Base-by-base conservation (phyloP, 495 filamentous ascomycete species). In the Podospora tetraspora region DNA sequence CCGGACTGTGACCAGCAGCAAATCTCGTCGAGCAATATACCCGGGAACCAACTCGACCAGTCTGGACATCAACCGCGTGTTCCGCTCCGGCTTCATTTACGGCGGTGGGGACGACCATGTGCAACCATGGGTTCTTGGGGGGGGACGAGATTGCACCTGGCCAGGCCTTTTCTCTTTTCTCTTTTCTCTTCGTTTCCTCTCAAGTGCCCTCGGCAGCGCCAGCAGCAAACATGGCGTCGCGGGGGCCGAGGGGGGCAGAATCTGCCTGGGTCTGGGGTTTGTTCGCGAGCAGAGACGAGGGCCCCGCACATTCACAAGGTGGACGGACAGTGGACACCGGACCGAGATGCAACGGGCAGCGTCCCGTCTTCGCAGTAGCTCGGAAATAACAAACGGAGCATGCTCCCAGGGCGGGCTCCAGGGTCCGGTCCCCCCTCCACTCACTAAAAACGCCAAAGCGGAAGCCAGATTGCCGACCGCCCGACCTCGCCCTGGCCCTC, bases 21-120 rank as follows among this genome's bases (percentile, higher is more conserved):
- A 67, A 70, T 67, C 70, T 69, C 52, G 37, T 24, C 22, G n/a
- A 61, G 56, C 68, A 75, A 75, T 72, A 71, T 74, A 69, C 62
- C 72, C 72, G 74, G 70, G 64, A 69, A 71, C 62, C 62, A 59
- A 7, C 57, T 68, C 60, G 37, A 64, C 61, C 30, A 37, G 21
- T 61, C 37, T 52, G 13, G 16, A 66, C 65, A 73, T 71, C 68
- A 72, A 30, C 66, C 65, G 71, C 57, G n/a, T 19, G n/a, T 52
- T 52, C 43, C 43, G 43, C 34, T 57, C 59, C 67, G 60, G 57
- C 16, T 64, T 64, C 68, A 69, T 72, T 65, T 64, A 67, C 52
- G 43, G 24, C 22, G 43, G 66, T 62, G 65, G 65, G 32, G 57
- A 25, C 27, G 43, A n/a, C 43, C 11, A 56, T 30, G 43, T 65